Conservation (phyloP, 2,329 filamentous ascomycete species). For the Teratosphaeria nubilosa region DNA sequence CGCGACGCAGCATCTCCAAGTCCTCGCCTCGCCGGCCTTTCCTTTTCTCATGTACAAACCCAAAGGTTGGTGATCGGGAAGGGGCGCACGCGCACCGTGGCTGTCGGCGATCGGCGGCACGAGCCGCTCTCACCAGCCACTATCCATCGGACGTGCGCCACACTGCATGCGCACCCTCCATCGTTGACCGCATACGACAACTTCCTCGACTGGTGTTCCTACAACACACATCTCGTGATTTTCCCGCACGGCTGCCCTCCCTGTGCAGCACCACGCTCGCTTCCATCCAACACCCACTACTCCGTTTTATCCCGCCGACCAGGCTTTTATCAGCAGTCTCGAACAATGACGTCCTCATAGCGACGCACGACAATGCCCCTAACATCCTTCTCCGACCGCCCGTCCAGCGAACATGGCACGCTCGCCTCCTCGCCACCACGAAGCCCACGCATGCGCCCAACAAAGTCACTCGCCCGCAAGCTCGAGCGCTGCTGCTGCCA, state of each 20-base stretch:
- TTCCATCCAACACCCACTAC: neutral
- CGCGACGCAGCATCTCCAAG: neutral
- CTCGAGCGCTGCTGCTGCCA: constrained; percentile 78
- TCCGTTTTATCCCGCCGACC: neutral
- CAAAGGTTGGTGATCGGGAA: too few relatives aligned
- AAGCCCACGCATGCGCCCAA: constrained; percentile 15
- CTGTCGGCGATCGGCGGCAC: neutral
- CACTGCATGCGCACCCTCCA: neutral
- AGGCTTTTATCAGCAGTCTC: neutral
- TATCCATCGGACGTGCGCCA: neutral
- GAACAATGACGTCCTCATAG: neutral
- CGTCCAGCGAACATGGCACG: constrained; percentile 7
- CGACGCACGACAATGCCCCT: neutral
- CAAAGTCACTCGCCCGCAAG: constrained; percentile 49
- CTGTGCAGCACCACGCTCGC: too few relatives aligned
- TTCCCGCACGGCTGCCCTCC: too few relatives aligned
- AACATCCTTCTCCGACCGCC: constrained; percentile 5
- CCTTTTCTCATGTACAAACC: neutral
- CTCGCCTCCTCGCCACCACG: constrained; percentile 9
- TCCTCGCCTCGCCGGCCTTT: neutral
- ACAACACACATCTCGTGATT: too few relatives aligned
- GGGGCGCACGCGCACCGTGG: neutral
- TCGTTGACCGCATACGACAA: neutral
- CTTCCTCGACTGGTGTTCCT: too few relatives aligned
- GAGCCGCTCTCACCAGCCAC: neutral